Evolutionary conservation across 805 yeast species (phyloP).

Genomic region (Candida maris): DNA sequence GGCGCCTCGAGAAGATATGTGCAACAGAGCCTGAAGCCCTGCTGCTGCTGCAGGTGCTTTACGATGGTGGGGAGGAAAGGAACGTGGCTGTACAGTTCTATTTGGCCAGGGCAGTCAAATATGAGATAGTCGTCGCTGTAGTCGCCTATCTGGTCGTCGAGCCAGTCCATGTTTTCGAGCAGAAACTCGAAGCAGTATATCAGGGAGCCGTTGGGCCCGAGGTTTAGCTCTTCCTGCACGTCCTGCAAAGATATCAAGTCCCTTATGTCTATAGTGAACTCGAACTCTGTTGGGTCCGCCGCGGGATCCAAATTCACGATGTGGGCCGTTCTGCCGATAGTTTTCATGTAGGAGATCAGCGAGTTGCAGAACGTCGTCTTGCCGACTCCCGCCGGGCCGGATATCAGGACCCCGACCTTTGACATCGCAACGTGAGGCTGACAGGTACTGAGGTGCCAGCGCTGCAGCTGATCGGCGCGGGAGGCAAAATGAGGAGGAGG

Average conservation of each 20-base stretch:
- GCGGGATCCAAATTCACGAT: conserved; percentile 96
- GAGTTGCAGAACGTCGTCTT: conserved; percentile 90
- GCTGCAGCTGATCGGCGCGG: too few species aligned
- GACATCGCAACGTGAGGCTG: conserved; percentile 53
- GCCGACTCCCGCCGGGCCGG: conserved; percentile 99
- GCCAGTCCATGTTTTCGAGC: conserved; percentile 89
- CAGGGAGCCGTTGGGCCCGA: conserved; percentile 95
- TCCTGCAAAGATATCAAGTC: conserved; percentile 88
- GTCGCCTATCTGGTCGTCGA: conserved; percentile 96
- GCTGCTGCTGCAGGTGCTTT: conserved; percentile 71
- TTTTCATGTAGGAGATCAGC: conserved; percentile 81
- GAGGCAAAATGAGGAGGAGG: too few species aligned
- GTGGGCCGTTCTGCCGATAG: conserved; percentile 89
- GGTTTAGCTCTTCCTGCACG: conserved; percentile 89
- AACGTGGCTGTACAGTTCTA: conserved; percentile 89
- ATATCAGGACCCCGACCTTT: conserved; percentile 85
- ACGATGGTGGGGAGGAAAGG: conserved; percentile 90
- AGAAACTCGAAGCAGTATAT: conserved; percentile 92
- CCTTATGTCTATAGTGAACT: conserved; percentile 87
- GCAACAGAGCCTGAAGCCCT: conserved; percentile 88
- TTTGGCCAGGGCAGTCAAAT: conserved; percentile 97
- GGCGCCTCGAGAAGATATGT: conserved; percentile 92
- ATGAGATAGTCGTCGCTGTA: conserved; percentile 90
- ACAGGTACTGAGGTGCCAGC: too few species aligned
- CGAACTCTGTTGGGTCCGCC: conserved; percentile 88